Percentiles rank a stretch among this genome's conserved stretches.
phyloP scores from a whole-genome alignment of 108 stramenopile species.

The Mediolabrus comicus region DNA sequence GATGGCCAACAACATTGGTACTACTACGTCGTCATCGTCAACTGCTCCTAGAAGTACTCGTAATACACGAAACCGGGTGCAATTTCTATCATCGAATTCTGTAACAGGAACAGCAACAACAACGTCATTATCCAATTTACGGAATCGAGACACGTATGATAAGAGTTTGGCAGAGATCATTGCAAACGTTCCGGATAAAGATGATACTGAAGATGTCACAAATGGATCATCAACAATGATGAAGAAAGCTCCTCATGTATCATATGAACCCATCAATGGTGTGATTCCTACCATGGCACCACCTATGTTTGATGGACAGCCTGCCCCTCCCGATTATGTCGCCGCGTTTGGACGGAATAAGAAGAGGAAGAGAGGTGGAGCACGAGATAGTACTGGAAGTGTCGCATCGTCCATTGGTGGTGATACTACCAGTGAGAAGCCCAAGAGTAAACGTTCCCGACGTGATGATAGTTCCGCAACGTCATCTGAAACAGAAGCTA shows the following conservation, averaged over 20 bases:
- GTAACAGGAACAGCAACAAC: background rate
- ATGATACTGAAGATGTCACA: background rate
- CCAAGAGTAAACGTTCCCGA: slow-evolving; percentile 2
- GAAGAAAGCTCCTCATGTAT: background rate
- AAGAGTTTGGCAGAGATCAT: background rate
- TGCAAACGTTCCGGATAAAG: background rate
- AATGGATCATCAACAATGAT: background rate
- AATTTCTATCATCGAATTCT: background rate
- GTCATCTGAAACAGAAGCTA: background rate
- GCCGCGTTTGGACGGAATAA: background rate
- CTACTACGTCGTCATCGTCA: background rate
- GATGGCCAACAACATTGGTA: background rate
- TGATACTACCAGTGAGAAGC: background rate
- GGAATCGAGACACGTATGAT: background rate
- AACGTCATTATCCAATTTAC: no score
- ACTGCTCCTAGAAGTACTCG: background rate
- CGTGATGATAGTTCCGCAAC: background rate
- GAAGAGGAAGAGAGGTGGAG: background rate
- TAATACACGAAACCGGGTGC: background rate
- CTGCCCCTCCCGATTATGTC: background rate
- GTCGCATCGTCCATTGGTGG: background rate
- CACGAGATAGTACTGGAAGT: slow-evolving; percentile 7
- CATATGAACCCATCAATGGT: background rate
- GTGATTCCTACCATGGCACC: background rate
- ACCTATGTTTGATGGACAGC: background rate